A percentile compares a stretch with the other conserved stretches of the same genome.
phyloP scores from a whole-genome alignment of 441 rosid species.

The Francoa sonchifolia region DNA sequence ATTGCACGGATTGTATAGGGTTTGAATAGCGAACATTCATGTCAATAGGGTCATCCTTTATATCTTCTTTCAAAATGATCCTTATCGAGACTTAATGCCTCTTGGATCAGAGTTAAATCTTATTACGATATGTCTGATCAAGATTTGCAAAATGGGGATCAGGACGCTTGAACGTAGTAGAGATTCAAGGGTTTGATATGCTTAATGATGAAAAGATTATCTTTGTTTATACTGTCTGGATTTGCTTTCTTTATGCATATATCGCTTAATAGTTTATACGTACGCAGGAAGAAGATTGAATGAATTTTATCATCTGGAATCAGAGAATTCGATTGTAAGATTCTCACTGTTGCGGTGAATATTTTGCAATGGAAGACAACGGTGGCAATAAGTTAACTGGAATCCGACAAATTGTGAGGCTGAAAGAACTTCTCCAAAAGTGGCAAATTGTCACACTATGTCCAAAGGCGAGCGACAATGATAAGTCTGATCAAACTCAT shows the following conservation, averaged over 20 bases:
- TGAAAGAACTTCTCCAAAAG: conserved; percentile 70
- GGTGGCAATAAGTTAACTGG: conserved; percentile 53
- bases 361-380: conserved; percentile 38
- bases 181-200: too few species aligned
- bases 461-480: conserved; percentile 20
- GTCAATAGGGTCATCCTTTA: too few species aligned
- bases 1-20: background rate
- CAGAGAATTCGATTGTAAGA: conserved; percentile 17
- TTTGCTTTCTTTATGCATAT: conserved; percentile 1
- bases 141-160: too few species aligned
- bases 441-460: conserved; percentile 67
- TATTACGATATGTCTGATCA: too few species aligned
- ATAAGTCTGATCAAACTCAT: too few species aligned
- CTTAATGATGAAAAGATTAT: too few species aligned
- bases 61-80: too few species aligned
- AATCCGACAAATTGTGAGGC: conserved; percentile 64
- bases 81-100: too few species aligned
- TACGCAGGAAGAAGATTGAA: conserved; percentile 31
- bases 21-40: background rate
- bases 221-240: too few species aligned
- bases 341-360: conserved; percentile 18
- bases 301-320: conserved; percentile 21
- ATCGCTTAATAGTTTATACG: too few species aligned
- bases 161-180: too few species aligned
- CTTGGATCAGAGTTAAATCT: too few species aligned